Percentiles rank a stretch among this genome's conserved stretches.
phyloP scores from a whole-genome alignment of 176 grass and related monocot genomes.

The Phoenix dactylifera region DNA sequence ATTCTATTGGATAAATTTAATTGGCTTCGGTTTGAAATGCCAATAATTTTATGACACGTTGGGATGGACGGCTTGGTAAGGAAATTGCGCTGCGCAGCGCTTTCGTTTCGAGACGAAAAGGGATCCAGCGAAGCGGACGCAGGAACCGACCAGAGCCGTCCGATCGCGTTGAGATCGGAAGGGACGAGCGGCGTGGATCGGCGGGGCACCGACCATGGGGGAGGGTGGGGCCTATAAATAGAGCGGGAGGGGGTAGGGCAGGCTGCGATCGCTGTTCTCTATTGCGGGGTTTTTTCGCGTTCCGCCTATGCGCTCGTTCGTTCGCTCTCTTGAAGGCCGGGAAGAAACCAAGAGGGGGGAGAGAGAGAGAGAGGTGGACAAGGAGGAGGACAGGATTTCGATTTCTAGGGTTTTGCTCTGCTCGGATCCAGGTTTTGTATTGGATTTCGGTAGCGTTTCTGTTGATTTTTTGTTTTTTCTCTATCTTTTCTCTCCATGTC shows the following conservation, averaged over 20 bases:
- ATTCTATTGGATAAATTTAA: too few species aligned
- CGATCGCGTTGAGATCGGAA: neutral
- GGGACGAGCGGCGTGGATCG: slow-evolving; percentile 24
- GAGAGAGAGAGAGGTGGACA: slow-evolving; percentile 14
- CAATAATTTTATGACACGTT: too few species aligned
- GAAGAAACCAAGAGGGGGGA: neutral
- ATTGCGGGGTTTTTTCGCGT: neutral
- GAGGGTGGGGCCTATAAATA: slow-evolving; percentile 36
- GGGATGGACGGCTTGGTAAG: too few species aligned
- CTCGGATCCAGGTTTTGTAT: slow-evolving; percentile 1
- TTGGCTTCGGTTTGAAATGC: too few species aligned
- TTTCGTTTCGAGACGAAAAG: slow-evolving; percentile 1
- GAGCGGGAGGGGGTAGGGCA: neutral
- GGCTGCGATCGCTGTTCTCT: neutral
- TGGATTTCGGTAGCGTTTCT: too few species aligned
- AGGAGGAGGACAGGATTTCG: slow-evolving; percentile 4
- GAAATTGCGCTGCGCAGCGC: neutral
- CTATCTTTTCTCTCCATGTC: too few species aligned
- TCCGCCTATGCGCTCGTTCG: neutral
- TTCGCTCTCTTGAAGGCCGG: neutral
- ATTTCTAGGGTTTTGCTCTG: neutral
- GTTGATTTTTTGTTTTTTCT: too few species aligned
- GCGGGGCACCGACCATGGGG: neutral
- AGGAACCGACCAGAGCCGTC: slow-evolving; percentile 3
- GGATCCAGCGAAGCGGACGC: slow-evolving; percentile 9